Conservation (phyloP, 768 basidiomycete genomes). For the Tulasnella sp. region DNA sequence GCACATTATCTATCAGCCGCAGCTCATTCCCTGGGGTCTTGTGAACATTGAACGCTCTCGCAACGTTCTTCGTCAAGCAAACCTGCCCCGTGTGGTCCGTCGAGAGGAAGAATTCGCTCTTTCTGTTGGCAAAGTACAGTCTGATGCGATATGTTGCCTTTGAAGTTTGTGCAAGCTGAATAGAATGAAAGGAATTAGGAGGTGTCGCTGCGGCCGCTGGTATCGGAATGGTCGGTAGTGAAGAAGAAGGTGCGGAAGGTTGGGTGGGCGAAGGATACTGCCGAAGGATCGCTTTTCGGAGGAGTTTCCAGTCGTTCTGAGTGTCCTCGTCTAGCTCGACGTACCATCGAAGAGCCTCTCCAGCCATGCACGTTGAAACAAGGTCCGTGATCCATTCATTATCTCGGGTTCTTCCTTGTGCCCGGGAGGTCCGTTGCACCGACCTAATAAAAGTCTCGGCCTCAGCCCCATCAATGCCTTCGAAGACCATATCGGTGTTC, state of each 20-base stretch:
- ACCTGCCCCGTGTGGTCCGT: no score
- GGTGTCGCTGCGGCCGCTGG: not conserved
- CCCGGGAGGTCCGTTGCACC: not conserved
- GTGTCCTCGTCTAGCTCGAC: slow-evolving; percentile 6
- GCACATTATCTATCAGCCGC: not conserved
- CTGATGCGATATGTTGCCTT: not conserved
- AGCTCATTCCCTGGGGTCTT: not conserved
- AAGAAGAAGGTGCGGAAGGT: not conserved
- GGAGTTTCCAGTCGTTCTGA: not conserved
- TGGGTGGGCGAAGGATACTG: not conserved
- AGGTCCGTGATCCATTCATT: not conserved
- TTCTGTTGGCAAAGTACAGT: not conserved
- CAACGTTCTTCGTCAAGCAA: not conserved
- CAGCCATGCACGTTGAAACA: not conserved
- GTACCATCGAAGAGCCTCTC: slow-evolving; percentile 1
- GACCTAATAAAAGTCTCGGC: not conserved
- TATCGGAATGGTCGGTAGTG: not conserved
- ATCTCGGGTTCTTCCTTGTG: not conserved
- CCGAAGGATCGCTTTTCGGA: slow-evolving; percentile 4
- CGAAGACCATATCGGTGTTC: not conserved
- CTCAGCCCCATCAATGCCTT: not conserved
- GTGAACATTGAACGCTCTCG: not conserved
- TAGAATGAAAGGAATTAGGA: not conserved
- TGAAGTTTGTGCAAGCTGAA: not conserved
- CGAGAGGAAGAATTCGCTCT: not conserved